phyloP scores from a whole-genome alignment of 2,329 filamentous ascomycete genomes.

The Paecilomyces formosus region DNA sequence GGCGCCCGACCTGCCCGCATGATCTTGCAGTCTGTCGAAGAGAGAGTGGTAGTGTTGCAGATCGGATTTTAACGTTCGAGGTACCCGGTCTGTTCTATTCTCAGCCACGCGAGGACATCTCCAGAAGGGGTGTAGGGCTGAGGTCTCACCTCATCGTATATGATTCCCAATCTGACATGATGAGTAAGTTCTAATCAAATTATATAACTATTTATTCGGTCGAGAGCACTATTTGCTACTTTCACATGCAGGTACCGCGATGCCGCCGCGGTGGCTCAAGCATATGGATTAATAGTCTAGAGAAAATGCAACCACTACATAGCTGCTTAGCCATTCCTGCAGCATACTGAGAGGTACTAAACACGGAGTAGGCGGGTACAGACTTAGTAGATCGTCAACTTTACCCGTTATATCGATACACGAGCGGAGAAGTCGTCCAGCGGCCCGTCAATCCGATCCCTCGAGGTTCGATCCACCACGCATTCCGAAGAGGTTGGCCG shows the following conservation, averaged over 20 bases:
- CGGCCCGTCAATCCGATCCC: neutral
- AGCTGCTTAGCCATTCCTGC: neutral
- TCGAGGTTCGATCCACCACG: neutral
- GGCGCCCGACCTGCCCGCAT: neutral
- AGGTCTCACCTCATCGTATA: neutral
- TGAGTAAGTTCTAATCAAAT: neutral
- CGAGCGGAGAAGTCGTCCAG: neutral
- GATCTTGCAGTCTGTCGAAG: neutral
- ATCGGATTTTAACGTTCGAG: neutral
- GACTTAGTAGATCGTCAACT: neutral
- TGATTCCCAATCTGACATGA: neutral
- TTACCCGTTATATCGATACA: neutral
- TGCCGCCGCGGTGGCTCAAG: neutral
- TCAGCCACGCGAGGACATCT: neutral
- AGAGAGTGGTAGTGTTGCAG: neutral
- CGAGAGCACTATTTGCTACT: neutral
- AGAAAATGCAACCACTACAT: neutral
- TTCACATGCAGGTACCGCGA: neutral
- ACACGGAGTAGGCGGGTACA: neutral
- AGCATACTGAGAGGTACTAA: neutral
- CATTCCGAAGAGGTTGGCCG: neutral
- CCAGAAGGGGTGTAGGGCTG: neutral
- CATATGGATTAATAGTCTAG: neutral
- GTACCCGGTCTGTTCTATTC: neutral
- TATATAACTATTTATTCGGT: neutral